Conservation (phyloP, 192 early-diverging fungal genomes). For the Diversispora eburnea region DNA sequence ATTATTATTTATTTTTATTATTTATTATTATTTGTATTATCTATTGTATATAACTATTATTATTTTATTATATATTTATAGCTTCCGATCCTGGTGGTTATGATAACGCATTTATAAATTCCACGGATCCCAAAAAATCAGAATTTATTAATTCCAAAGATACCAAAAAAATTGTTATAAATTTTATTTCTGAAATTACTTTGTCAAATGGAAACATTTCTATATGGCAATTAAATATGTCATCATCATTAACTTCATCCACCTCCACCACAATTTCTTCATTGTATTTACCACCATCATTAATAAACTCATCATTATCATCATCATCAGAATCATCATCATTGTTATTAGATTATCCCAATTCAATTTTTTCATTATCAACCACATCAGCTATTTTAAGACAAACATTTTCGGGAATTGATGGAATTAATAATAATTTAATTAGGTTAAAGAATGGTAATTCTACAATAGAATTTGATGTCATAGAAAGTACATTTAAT, state of each 20-base stretch:
- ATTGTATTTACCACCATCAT: no score
- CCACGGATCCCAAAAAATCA: neutral
- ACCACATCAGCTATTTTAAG: neutral
- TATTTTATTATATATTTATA: neutral
- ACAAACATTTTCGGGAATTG: constrained; percentile 5
- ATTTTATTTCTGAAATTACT: neutral
- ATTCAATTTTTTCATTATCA: no score
- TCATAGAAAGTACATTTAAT: constrained; percentile 5
- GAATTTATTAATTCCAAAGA: neutral
- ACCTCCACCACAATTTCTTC: no score
- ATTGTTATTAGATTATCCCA: no score
- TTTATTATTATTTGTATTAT: neutral
- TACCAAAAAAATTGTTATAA: neutral
- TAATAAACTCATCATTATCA: no score
- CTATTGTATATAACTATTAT: neutral
- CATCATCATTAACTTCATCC: neutral
- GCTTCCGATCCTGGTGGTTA: neutral
- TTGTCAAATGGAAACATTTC: constrained; percentile 1
- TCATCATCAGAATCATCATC: no score
- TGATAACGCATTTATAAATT: neutral
- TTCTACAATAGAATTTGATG: neutral
- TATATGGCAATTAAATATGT: neutral
- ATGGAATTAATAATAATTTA: neutral
- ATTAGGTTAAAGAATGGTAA: neutral
- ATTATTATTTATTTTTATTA: neutral